phyloP scores from a whole-genome alignment of 2,329 filamentous ascomycete species.

The Myotisia sp. region DNA sequence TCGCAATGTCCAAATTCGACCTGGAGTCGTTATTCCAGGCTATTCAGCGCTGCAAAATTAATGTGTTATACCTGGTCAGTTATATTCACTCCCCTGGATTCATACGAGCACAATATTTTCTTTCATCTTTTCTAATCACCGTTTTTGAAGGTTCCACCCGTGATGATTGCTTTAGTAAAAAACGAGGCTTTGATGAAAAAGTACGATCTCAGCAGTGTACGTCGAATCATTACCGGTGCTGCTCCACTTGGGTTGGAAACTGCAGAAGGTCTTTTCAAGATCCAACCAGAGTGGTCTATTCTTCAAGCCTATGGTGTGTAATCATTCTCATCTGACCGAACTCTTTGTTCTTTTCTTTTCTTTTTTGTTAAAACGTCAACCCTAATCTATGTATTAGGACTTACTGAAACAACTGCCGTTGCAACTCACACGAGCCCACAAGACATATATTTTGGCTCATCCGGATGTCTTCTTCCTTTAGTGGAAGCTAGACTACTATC shows the following conservation, averaged over 20 bases:
- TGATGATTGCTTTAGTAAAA: constrained; percentile 56
- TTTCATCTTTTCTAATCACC: neutral
- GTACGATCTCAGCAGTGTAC: constrained; percentile 54
- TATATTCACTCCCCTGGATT: neutral
- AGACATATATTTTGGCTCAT: constrained; percentile 54
- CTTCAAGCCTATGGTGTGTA: constrained; percentile 47
- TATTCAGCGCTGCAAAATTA: constrained; percentile 51
- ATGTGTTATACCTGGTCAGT: constrained; percentile 46
- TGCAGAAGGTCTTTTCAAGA: constrained; percentile 42
- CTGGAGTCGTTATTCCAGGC: constrained; percentile 44
- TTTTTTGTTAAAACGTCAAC: neutral
- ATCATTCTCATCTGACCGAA: neutral
- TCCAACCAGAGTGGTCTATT: constrained; percentile 49
- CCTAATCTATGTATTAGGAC: constrained; percentile 20
- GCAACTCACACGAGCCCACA: constrained; percentile 38
- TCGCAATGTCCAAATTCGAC: constrained; percentile 60
- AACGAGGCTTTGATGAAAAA: constrained; percentile 42
- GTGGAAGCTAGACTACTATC: constrained; percentile 48
- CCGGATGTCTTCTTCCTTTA: constrained; percentile 50
- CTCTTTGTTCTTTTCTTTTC: neutral
- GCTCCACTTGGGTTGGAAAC: constrained; percentile 58
- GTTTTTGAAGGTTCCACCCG: constrained; percentile 41
- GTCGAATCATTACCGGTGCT: constrained; percentile 51
- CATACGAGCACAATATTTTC: neutral
- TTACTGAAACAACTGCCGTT: constrained; percentile 56